These are phyloP conservation scores for Chlamydomonas sp. DNA, from an alignment of 139 green algal species.

Conservation along the genomic window DNA sequence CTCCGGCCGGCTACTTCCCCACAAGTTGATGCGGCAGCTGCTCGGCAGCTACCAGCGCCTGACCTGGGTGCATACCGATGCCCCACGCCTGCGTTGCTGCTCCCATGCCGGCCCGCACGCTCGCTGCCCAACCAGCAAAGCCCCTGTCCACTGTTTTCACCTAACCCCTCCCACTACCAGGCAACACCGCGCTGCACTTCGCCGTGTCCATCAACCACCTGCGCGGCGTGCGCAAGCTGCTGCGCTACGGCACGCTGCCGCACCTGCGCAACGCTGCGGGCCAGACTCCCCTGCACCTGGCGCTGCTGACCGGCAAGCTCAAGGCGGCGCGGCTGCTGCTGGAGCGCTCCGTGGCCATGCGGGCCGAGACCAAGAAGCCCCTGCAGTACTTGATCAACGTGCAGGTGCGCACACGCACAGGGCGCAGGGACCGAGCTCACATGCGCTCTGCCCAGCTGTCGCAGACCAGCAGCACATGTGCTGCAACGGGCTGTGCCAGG, in stretches of 20 bases:
- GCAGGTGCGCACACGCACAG: not conserved
- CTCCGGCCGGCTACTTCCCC: no score
- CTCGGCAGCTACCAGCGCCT: no score
- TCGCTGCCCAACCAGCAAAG: no score
- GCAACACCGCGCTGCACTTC: constrained; percentile 37
- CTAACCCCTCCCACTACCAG: not conserved
- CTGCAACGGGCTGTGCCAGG: no score
- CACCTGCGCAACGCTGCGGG: constrained; percentile 9
- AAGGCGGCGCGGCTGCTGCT: constrained; percentile 4
- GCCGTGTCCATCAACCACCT: constrained; percentile 38
- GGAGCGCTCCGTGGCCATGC: not conserved
- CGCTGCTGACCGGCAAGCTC: constrained; percentile 37
- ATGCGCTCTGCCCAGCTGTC: no score
- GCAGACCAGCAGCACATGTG: no score
- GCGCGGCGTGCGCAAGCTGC: constrained; percentile 32
- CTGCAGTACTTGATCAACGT: not conserved
- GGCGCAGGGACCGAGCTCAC: no score
- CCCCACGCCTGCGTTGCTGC: no score
- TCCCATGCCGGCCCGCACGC: no score
- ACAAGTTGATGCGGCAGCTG: no score
- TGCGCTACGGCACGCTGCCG: constrained; percentile 31
- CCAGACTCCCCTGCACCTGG: constrained; percentile 31
- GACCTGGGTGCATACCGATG: no score
- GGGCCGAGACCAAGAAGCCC: not conserved
- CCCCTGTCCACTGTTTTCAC: not conserved